Base-by-base conservation (phyloP, 345 rosid species). In the Camelina sativa region DNA sequence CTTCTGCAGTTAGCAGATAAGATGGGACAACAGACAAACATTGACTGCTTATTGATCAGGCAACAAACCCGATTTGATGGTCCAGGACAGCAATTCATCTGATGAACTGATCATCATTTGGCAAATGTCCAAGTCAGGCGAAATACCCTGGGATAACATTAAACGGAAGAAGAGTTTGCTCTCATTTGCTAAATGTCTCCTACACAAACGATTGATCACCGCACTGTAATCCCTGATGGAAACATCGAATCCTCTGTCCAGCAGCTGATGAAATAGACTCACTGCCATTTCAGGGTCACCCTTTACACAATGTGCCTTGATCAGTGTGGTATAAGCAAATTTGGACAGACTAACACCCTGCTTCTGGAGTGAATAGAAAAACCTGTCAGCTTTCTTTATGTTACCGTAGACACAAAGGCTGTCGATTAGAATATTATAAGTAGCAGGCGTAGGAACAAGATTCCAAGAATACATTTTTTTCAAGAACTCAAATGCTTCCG, bases 291-390 rank as follows among this genome's bases (percentile, higher is more conserved):
- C 51, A 17, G 80, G 85, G 77, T 87, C 86, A 52, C 96, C 96
- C 74, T 86, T 90, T 23, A 65, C 87, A 67, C 96, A 90, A 76
- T 90, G 92, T 67, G 88, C 94, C 79, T 87, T 92, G 73, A 92
- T 79, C 67, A 90, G 35, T 54, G 89, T 84, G 63, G 86, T 83
- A 70, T 85, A 90, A 72, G 93, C 86, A 78, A 82, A 75, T 69
- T 86, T 90, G 12, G 82, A 74, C 69, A 87, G 58, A 52, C 30
- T 61, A 44, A 77, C 67, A 61, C 73, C 72, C 62, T 5, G 38
- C 47, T 64, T 77, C 72, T 80, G 87, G 61, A 90, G 89, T 46
- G 72, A 80, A 78, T 43, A 50, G 62, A 88, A 62, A 47, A 90
- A 81, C 52, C 15, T 62, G 56, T 88, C 88, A 74, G 92, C 93